Evolutionary conservation across 768 basidiomycete species (phyloP), one percentile per base, ranked within the genome.

Genomic region (Lactarius akahatsu): DNA sequence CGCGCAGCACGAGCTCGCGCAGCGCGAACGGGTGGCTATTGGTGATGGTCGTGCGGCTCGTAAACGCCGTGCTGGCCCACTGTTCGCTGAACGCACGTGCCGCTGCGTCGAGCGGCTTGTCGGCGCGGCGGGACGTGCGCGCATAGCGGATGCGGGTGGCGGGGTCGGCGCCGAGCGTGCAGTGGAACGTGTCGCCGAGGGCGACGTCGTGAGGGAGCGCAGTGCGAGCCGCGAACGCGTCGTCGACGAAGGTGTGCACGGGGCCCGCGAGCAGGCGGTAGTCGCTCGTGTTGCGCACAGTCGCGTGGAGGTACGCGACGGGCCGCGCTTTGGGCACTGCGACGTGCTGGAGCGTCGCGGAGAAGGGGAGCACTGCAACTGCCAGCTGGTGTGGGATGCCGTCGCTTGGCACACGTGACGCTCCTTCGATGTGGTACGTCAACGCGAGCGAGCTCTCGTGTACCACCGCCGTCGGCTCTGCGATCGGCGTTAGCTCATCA

Each of bases 221-320:
- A 0, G 85, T 83, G 72, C 80, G 81, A 23, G 85, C 82, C 3
- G 86, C 84, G 71, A 81, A 85, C 59, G 78, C 78, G 64, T 85
- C 83, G 69, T 87, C 82, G 63, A 86, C 71, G 70, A 86, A 84
- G 34, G 87, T 81, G 64, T 75, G 80, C 50, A 85, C 81, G 0
- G 79, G 76, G 0, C 86, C 87, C 7, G 83, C 77, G 2, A 89
- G 79, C 36, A 88, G 76, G 34, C 81, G 76, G 68, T 85, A 85
- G 59, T 84, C 83, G 71, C 83, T 85, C 54, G 78, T 82, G 69
- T 88, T 88, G 73, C 82, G 81, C 60, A 87, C 81, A 0, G 34
- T 67, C 32, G 66, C 65, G 77, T 73, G 65, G 80, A 86, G 72
- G 69, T 82, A 87, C 9, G 82, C 84, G n/a, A 78, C 75, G 1